Conservation (phyloP, 1,139 yeast genomes). For the Kurtzmaniella quercitrusa region DNA sequence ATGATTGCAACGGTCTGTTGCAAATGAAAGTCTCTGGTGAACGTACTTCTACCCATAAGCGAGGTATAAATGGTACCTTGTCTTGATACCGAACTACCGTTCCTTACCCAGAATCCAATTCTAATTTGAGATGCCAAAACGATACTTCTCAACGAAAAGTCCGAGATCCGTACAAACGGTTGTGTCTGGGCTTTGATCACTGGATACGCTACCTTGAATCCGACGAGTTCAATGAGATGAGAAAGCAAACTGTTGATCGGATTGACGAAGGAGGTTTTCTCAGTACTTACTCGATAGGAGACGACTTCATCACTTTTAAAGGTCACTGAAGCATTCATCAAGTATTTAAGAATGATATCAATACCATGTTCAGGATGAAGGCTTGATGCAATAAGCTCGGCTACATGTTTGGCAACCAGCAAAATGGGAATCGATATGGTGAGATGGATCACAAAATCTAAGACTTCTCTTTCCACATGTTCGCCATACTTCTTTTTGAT, state of each 20-base stretch:
- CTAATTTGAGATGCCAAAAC: slow-evolving; percentile 73
- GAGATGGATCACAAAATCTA: slow-evolving; percentile 45
- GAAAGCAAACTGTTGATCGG: slow-evolving; percentile 57
- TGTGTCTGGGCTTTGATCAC: slow-evolving; percentile 9
- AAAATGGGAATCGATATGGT: slow-evolving; percentile 46
- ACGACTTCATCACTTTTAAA: slow-evolving; percentile 33
- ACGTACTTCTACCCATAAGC: slow-evolving; percentile 18
- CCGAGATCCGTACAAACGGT: slow-evolving; percentile 45
- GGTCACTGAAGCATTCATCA: slow-evolving; percentile 20
- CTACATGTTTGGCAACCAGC: slow-evolving; percentile 30
- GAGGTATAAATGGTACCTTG: slow-evolving; percentile 36
- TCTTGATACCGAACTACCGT: slow-evolving; percentile 53
- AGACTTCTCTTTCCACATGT: slow-evolving; percentile 58
- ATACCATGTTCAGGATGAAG: slow-evolving; percentile 17
- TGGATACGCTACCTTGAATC: slow-evolving; percentile 16
- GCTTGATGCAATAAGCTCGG: slow-evolving; percentile 25
- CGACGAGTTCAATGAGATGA: slow-evolving; percentile 31
- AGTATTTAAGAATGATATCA: slow-evolving; percentile 14
- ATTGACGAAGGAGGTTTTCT: slow-evolving; percentile 51
- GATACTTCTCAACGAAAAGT: slow-evolving; percentile 53
- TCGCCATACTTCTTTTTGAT: slow-evolving; percentile 60
- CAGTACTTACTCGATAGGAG: slow-evolving; percentile 43
- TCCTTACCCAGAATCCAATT: slow-evolving; percentile 87
- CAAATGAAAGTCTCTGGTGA: slow-evolving; percentile 51
- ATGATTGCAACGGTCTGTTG: slow-evolving; percentile 50